phyloP scores from a whole-genome alignment of 1,139 yeast species.

The Geotrichum restrictum region DNA sequence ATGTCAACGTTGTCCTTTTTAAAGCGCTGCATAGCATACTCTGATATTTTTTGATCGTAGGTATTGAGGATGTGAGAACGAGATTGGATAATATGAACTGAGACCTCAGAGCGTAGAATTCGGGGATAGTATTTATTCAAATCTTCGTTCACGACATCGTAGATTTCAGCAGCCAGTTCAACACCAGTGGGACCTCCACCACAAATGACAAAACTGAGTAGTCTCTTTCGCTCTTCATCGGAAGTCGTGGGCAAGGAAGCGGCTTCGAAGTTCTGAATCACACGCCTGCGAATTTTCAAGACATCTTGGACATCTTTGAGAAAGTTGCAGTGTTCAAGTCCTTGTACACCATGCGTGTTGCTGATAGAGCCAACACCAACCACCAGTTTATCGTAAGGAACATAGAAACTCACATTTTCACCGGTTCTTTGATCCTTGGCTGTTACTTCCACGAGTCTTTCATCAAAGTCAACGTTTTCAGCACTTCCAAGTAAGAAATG shows the following conservation, averaged over 20 bases:
- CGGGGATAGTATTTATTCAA: constrained; percentile 52
- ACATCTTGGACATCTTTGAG: constrained; percentile 66
- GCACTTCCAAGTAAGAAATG: constrained; percentile 57
- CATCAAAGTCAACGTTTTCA: constrained; percentile 50
- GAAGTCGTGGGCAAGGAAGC: constrained; percentile 61
- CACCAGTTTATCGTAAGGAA: constrained; percentile 61
- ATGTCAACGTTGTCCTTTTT: constrained; percentile 56
- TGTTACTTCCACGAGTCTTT: constrained; percentile 52
- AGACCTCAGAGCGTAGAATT: constrained; percentile 53
- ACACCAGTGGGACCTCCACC: constrained; percentile 75
- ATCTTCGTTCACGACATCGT: constrained; percentile 58
- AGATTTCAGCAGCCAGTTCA: constrained; percentile 63
- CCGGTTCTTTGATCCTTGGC: constrained; percentile 42
- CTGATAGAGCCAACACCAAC: constrained; percentile 63
- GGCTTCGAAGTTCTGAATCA: constrained; percentile 51
- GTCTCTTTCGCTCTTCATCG: constrained; percentile 54
- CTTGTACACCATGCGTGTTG: constrained; percentile 64
- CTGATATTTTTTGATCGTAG: constrained; percentile 56
- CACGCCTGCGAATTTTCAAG: constrained; percentile 50
- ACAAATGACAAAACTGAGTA: constrained; percentile 60
- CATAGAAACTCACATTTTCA: constrained; percentile 44
- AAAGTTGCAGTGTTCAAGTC: constrained; percentile 54
- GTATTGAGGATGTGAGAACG: constrained; percentile 62
- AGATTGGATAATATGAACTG: constrained; percentile 62
- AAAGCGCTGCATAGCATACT: constrained; percentile 58